Evolutionary conservation across 208 protist species (phyloP).

Genomic region (Acanthamoeba rhysodes): DNA sequence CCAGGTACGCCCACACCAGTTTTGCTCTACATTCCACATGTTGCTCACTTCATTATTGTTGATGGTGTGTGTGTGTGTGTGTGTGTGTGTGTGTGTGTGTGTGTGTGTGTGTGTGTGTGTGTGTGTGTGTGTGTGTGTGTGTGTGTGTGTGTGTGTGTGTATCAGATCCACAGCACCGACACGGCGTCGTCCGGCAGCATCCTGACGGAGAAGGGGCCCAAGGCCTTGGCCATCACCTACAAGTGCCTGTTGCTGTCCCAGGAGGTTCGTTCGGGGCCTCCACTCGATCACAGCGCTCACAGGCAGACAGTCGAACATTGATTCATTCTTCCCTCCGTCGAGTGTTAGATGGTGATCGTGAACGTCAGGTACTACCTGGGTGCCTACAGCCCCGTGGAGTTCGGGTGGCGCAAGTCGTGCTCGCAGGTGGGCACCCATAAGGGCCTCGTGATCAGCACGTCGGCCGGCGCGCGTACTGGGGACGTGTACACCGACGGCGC

Average conservation of each 20-base stretch:
- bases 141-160: too few species aligned
- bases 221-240: not conserved
- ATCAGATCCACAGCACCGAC: not conserved
- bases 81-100: not conserved
- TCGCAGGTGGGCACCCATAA: not conserved
- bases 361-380: not conserved
- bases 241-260: not conserved
- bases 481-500: not conserved
- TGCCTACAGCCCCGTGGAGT: not conserved
- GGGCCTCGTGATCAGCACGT: not conserved
- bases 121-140: too few species aligned
- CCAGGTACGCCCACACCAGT: too few species aligned
- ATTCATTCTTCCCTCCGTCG: too few species aligned
- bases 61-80: too few species aligned
- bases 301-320: too few species aligned
- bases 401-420: constrained; percentile 21
- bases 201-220: not conserved
- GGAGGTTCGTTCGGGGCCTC: not conserved
- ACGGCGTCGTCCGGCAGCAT: not conserved
- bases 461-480: not conserved
- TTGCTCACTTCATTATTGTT: too few species aligned
- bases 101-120: too few species aligned
- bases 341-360: not conserved
- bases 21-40: too few species aligned
- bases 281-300: too few species aligned